phyloP scores from a whole-genome alignment of 495 filamentous ascomycete genomes.

The Umbilicaria muhlenbergii region DNA sequence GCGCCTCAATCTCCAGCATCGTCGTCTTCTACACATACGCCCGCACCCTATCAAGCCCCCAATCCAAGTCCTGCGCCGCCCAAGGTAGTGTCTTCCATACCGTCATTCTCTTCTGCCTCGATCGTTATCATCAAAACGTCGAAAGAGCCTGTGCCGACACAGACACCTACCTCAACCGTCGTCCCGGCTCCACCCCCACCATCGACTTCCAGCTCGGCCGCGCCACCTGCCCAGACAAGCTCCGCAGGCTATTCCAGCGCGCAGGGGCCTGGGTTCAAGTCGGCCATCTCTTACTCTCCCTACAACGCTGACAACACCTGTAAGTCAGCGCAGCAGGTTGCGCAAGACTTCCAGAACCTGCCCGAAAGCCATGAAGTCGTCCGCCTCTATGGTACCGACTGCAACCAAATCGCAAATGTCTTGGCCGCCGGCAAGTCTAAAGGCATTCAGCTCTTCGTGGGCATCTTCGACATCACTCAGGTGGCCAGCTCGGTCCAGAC shows the following conservation, averaged over 20 bases:
- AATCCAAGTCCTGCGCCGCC: conserved; percentile 8
- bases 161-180: conserved; percentile 1
- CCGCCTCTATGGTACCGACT: conserved; percentile 72
- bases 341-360: conserved; percentile 39
- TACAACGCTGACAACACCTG: conserved; percentile 52
- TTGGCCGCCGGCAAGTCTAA: conserved; percentile 39
- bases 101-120: neutral
- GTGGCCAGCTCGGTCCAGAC: conserved; percentile 34
- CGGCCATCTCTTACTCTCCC: conserved; percentile 58
- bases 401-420: conserved; percentile 49
- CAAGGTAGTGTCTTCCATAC: conserved; percentile 3
- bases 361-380: conserved; percentile 39
- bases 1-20: conserved; percentile 6
- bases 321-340: conserved; percentile 47
- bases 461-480: conserved; percentile 49
- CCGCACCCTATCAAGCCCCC: neutral
- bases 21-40: neutral
- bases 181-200: neutral
- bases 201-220: neutral
- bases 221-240: neutral
- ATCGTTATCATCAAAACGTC: neutral
- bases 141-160: conserved; percentile 6
- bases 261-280: conserved; percentile 17
- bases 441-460: conserved; percentile 54
- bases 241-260: neutral